Base-by-base conservation (phyloP, 2,329 filamentous ascomycete species). In the Apiospora saccharicola region DNA sequence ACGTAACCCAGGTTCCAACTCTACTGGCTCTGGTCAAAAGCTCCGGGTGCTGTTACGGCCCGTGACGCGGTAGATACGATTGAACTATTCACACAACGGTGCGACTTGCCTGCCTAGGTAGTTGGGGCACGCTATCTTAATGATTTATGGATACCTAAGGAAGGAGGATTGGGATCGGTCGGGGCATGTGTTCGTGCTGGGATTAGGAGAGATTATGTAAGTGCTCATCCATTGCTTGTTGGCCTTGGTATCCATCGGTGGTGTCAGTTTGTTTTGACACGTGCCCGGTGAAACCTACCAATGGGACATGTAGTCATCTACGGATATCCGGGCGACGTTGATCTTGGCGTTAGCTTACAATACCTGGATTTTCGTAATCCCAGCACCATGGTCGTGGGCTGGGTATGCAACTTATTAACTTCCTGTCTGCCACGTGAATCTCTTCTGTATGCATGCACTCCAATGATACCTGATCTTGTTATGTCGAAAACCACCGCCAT, bases 241-340 rank as follows among this genome's bases (percentile, higher is more conserved):
- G n/a, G 13, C 13, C 7, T 24, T 6, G 22, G 30, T 57, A 7
- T 57, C 51, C 12, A 16, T 7, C 16, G 16, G 12, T 22, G 7
- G 12, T 64, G 34, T 41, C 22, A 10, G 30, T 14, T 41, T 41
- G 30, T 14, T 41, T 41, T 64, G 34, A 30, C 34, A 64, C 19
- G 34, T 64, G 57, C 22, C 57, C 30, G 34, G 12, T 64, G 19
- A 64, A 64, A 64, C 34, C 8, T 41, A 64, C 19, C n/a, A 41
- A 49, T 49, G 46, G 46, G 6, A 49, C 22, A n/a, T 10, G 46
- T 10, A 22, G n/a, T 10, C n/a, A 22, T 49, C n/a, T 34, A 34
- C 53, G 53, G 53, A 61, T 61, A 19, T 61, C 53, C 53, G 53
- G 53, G 49, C 14, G 44, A 47, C 34, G 51, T 13, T 16, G 51